These are phyloP conservation scores for Cladophialophora chaetospira DNA, from an alignment of 2,329 filamentous ascomycete species.

Conservation along the genomic window DNA sequence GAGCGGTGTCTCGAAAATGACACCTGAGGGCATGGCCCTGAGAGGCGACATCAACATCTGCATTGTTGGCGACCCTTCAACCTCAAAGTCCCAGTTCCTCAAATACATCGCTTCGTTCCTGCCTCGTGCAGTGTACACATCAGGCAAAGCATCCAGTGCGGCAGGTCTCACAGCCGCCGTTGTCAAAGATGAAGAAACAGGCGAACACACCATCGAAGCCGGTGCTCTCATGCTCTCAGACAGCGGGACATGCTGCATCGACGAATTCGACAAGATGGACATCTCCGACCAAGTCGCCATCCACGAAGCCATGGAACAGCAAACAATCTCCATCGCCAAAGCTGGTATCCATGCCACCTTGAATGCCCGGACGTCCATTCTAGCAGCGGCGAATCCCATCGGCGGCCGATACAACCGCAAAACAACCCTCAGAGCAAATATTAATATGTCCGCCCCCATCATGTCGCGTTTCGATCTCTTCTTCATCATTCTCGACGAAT, in stretches of 20 bases:
- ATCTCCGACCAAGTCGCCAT: slow-evolving; percentile 96
- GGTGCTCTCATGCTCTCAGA: slow-evolving; percentile 96
- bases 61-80: slow-evolving; percentile 94
- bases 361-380: slow-evolving; percentile 91
- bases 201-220: slow-evolving; percentile 97
- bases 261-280: slow-evolving; percentile 99
- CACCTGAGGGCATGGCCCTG: slow-evolving; percentile 90
- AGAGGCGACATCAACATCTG: slow-evolving; percentile 99
- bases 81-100: slow-evolving; percentile 95
- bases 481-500: slow-evolving; percentile 96
- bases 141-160: slow-evolving; percentile 94
- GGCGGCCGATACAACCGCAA: slow-evolving; percentile 97
- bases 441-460: slow-evolving; percentile 98
- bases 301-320: slow-evolving; percentile 99
- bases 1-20: slow-evolving; percentile 91
- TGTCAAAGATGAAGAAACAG: slow-evolving; percentile 96
- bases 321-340: slow-evolving; percentile 98
- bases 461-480: slow-evolving; percentile 99
- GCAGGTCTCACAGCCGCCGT: slow-evolving; percentile 97
- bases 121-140: slow-evolving; percentile 96
- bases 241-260: slow-evolving; percentile 96
- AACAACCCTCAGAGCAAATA: slow-evolving; percentile 86
- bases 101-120: slow-evolving; percentile 91
- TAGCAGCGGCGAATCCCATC: slow-evolving; percentile 94
- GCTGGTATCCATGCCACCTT: slow-evolving; percentile 97